phyloP scores from a whole-genome alignment of 352 stramenopile species.

The Blastocystis sp. region DNA sequence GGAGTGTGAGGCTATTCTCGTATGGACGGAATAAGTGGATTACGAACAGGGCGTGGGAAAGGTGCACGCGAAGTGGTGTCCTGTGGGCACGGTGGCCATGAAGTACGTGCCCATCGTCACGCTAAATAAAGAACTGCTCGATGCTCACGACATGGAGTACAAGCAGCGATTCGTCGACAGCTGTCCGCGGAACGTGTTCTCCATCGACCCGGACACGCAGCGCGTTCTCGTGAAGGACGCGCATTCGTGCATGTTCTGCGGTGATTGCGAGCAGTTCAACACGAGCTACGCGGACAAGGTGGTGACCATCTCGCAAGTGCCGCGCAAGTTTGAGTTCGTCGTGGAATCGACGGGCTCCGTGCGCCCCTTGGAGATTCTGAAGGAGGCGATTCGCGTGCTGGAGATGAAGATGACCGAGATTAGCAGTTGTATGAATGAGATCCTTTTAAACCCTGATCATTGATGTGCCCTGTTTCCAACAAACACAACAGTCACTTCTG shows the following conservation, averaged over 20 bases:
- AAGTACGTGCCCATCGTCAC: slow-evolving; percentile 61
- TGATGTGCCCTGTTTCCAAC: not conserved
- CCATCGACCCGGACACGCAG: slow-evolving; percentile 48
- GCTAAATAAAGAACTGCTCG: slow-evolving; percentile 47
- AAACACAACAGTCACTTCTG: slow-evolving; percentile 40
- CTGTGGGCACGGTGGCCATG: slow-evolving; percentile 57
- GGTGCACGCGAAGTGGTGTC: slow-evolving; percentile 62
- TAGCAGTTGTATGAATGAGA: not conserved
- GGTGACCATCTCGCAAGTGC: slow-evolving; percentile 56
- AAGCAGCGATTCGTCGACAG: slow-evolving; percentile 58
- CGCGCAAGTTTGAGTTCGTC: slow-evolving; percentile 46
- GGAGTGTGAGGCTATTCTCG: slow-evolving; percentile 64
- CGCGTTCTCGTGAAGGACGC: slow-evolving; percentile 17
- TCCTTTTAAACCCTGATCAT: slow-evolving; percentile 18
- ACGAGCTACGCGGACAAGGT: slow-evolving; percentile 70
- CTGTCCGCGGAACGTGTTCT: slow-evolving; percentile 55
- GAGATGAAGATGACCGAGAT: slow-evolving; percentile 57
- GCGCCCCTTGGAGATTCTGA: slow-evolving; percentile 59
- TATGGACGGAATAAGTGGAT: not conserved
- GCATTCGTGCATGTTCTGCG: slow-evolving; percentile 61
- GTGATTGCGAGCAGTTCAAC: slow-evolving; percentile 70
- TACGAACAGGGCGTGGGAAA: slow-evolving; percentile 45
- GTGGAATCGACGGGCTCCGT: slow-evolving; percentile 52
- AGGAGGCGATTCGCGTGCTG: slow-evolving; percentile 54
- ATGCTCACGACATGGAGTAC: slow-evolving; percentile 49